Base-by-base conservation (phyloP, 768 basidiomycete species). In the Fistulinella prunicolor region DNA sequence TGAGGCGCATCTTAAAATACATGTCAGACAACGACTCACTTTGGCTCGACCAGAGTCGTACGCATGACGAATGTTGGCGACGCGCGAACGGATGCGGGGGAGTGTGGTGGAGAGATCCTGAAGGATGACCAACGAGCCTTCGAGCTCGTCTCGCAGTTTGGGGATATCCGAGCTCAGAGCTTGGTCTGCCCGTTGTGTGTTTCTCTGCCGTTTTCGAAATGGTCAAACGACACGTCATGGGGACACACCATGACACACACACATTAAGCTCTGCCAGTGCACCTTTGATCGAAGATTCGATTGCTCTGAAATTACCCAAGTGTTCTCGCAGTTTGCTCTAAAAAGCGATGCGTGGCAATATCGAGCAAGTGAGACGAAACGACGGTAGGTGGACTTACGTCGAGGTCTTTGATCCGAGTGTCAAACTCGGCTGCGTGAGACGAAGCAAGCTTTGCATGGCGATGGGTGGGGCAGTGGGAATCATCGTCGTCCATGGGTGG, bases 41-140 rank as follows among this genome's bases (percentile, higher is more conserved):
- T 86, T 88, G 44, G 72, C 70, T 42, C 81, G 75, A 40, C 88
- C 86, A 9, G 84, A 81, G 57, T 87, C 82, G 63, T 89, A 89
- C 17, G 82, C 78, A n/a, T 66, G 61, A 21, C 76, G 75, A 37
- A 89, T 83, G 51, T 81, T 76, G 19, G 73, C 65, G 24, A 88
- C 79, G 50, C 86, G 85, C 0, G 70, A 63, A 54, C 79, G 80
- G 43, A 83, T 79, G 4, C 68, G 77, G 10, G 88, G 87, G 0
- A 90, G 73, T 7, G 17, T 76, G 71, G 42, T 77, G 67, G 78
- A 73, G 9, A 89, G 77, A 38, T 82, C 76, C 20, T 69, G 65
- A 20, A 90, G 72, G 2, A 78, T 71, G n/a, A 72, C 66, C 54
- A 80, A 68, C 41, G 85, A 83, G 47, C 78, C 75, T 32, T 84